These are phyloP conservation scores for Grosmannia huntii DNA, from an alignment of 2,329 filamentous ascomycete genomes.

Conservation along the genomic window DNA sequence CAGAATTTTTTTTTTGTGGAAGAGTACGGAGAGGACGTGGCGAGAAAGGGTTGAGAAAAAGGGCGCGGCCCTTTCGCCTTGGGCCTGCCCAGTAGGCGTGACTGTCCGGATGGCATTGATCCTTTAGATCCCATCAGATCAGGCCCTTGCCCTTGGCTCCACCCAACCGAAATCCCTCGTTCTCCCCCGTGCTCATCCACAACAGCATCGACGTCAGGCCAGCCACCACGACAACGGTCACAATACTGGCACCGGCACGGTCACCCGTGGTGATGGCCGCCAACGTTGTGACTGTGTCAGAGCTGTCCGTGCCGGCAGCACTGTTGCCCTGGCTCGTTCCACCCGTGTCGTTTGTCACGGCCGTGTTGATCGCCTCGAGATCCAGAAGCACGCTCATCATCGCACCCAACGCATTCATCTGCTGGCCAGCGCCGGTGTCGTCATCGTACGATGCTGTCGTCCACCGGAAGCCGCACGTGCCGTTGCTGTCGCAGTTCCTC, in stretches of 20 bases:
- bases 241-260: slow-evolving; percentile 26
- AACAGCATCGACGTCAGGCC: slow-evolving; percentile 20
- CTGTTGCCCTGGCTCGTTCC: slow-evolving; percentile 25
- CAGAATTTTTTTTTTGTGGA: no score
- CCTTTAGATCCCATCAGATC: neutral
- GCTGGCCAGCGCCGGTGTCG: slow-evolving; percentile 35
- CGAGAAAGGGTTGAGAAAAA: no score
- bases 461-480: slow-evolving; percentile 59
- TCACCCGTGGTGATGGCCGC: slow-evolving; percentile 19
- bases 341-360: slow-evolving; percentile 28
- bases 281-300: neutral
- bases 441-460: slow-evolving; percentile 26
- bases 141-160: slow-evolving; percentile 10
- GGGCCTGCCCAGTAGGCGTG: no score
- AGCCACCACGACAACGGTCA: slow-evolving; percentile 23
- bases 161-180: slow-evolving; percentile 8
- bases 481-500: slow-evolving; percentile 42
- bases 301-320: slow-evolving; percentile 15
- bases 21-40: no score
- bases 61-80: no score
- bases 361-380: slow-evolving; percentile 12
- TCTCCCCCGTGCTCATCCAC: slow-evolving; percentile 22
- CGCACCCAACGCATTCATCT: slow-evolving; percentile 37
- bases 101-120: no score
- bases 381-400: slow-evolving; percentile 31